Percentiles rank a stretch among this genome's conserved stretches.
phyloP scores from a whole-genome alignment of 1,284 basidiomycete species.

The Porodaedalea pini region DNA sequence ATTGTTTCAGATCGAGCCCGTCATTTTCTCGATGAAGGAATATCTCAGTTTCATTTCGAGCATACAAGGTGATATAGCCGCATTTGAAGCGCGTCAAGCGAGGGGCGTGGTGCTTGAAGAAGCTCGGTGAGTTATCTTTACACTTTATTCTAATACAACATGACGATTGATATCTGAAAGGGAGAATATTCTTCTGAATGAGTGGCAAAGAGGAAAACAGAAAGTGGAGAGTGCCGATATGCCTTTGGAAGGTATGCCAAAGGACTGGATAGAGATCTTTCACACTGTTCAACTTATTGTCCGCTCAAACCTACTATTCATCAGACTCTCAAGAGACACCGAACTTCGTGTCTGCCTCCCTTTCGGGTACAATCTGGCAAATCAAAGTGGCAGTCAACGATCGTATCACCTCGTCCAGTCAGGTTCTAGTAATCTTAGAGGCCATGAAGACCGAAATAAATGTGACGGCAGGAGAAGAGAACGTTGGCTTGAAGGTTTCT shows the following conservation, averaged over 20 bases:
- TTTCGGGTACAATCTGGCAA: conserved; percentile 59
- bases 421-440: conserved; percentile 56
- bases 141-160: not conserved
- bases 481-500: conserved; percentile 42
- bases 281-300: no score
- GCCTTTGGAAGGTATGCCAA: not conserved
- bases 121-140: conserved; percentile 33
- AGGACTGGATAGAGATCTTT: no score
- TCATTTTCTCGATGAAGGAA: conserved; percentile 50
- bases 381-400: conserved; percentile 46
- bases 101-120: conserved; percentile 37
- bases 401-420: conserved; percentile 40
- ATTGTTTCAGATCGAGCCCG: conserved; percentile 41
- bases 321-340: conserved; percentile 19
- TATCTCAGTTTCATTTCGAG: conserved; percentile 45
- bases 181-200: conserved; percentile 32
- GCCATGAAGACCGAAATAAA: conserved; percentile 74
- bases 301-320: not conserved
- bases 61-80: conserved; percentile 40
- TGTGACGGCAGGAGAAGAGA: conserved; percentile 42
- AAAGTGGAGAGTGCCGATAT: not conserved
- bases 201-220: conserved; percentile 32
- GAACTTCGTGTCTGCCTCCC: conserved; percentile 36
- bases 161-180: conserved; percentile 23
- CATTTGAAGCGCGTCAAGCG: conserved; percentile 42